Base-by-base conservation (phyloP, 2,329 filamentous ascomycete species). In the Stagonosporopsis cucurbitacearum region DNA sequence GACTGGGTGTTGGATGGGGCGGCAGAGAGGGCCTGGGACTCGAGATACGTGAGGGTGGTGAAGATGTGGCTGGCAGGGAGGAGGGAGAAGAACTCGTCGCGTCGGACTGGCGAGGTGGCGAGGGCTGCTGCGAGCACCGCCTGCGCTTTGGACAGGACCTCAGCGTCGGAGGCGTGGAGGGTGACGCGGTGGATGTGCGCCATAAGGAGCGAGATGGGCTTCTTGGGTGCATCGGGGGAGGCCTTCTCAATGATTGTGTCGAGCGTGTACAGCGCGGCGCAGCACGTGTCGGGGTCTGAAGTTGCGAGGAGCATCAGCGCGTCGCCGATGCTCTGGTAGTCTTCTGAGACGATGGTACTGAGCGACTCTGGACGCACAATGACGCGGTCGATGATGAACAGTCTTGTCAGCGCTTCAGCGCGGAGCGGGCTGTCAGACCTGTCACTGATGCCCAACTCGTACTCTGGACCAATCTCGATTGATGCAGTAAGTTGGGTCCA, bases 1-100 rank as follows among this genome's bases (percentile, higher is more conserved):
- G 60, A 66, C 59, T 74, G 67, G 57, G 60, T 65, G 54, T 68
- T 71, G 9, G 70, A 71, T 7, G 73, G 73, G 12, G 70, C 62
- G 6, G 57, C 64, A 1, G 57, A 23, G 11, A 73, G 55, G 33
- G 67, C 73, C 45, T 72, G 70, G 1, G 13, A 25, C 50, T 74
- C 63, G 2, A 75, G 62, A n/a, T 59, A 63, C 9, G 50, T 37
- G 9, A 75, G 50, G 0, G 60, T 69, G n/a, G 48, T 7, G 2
- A 65, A 48, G 3, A 63, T 35, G 37, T 69, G 58, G 0, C 47
- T 17, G 35, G 62, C 25, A 0, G 50, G 58, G 32, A 66, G 32
- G 17, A 64, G 50, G 9, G 40, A 39, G 35, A 74, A 66, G 40
- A 70, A 68, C n/a, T 51, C 44, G 3, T 20, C 17, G 15, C 50